Conservation (phyloP, 345 rosid genomes). For the Passiflora organensis region DNA sequence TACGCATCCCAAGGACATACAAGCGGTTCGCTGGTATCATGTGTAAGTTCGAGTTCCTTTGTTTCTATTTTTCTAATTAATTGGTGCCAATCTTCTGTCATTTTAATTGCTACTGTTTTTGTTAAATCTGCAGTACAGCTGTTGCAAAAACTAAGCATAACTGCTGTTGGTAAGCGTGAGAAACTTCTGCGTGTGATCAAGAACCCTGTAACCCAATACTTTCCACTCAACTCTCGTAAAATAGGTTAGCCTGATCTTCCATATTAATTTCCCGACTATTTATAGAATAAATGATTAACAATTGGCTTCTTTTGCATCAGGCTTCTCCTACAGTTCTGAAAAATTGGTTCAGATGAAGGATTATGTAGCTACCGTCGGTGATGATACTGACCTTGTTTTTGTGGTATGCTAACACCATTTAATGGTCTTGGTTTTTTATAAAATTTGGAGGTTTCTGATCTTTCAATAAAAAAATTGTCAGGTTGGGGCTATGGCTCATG, state of each 20-base stretch:
- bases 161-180: not conserved
- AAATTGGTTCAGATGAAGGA: not conserved
- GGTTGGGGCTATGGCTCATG: slow-evolving; percentile 7
- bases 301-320: not conserved
- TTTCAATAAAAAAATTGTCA: slow-evolving; percentile 6
- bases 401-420: not conserved
- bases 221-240: not conserved
- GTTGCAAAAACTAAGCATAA: slow-evolving; percentile 3
- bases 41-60: slow-evolving; percentile 3
- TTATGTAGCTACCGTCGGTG: not conserved
- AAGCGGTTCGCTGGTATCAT: slow-evolving; percentile 11
- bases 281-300: no score
- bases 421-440: slow-evolving; percentile 7
- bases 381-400: slow-evolving; percentile 6
- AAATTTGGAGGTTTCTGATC: not conserved
- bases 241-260: no score
- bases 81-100: not conserved
- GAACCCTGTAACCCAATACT: slow-evolving; percentile 6
- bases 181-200: slow-evolving; percentile 1
- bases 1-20: slow-evolving; percentile 12
- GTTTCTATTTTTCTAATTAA: not conserved
- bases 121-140: not conserved
- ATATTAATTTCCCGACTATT: no score
- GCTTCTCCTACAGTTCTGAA: slow-evolving; percentile 2
- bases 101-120: not conserved